These are phyloP conservation scores for Alternaria sp. DNA, from an alignment of 2,329 filamentous ascomycete species.

Conservation along the genomic window DNA sequence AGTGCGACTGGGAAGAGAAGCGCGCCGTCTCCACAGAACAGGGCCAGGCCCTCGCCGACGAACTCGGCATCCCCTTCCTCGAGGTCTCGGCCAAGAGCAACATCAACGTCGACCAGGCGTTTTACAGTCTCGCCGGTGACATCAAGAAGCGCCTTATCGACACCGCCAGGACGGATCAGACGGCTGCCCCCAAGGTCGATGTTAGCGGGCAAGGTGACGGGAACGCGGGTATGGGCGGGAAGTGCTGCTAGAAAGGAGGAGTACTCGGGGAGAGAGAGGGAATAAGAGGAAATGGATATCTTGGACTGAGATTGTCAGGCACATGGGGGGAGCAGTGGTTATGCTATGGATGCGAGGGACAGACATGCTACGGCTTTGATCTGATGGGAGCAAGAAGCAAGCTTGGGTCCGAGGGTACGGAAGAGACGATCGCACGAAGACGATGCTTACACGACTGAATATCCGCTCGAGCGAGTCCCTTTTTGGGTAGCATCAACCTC, in stretches of 20 bases:
- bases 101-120: conserved; percentile 99
- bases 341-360: neutral
- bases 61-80: conserved; percentile 96
- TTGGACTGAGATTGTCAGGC: neutral
- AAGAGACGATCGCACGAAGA: conserved; percentile 5
- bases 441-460: conserved; percentile 4
- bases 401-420: neutral
- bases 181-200: conserved; percentile 38
- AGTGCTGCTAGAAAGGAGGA: conserved; percentile 42
- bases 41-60: conserved; percentile 90
- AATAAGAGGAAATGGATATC: neutral
- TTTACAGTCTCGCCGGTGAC: conserved; percentile 91
- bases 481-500: conserved; percentile 7
- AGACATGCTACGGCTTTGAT: conserved; percentile 2
- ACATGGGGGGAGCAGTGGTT: neutral
- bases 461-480: conserved; percentile 2
- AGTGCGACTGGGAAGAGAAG: conserved; percentile 99
- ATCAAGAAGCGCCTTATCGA: conserved; percentile 99
- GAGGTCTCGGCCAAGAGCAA: conserved; percentile 99
- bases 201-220: conserved; percentile 37
- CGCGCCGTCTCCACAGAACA: conserved; percentile 90
- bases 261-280: neutral
- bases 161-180: conserved; percentile 74
- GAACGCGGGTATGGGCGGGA: conserved; percentile 44
- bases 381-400: neutral